Percentiles rank a stretch among this genome's conserved stretches.
phyloP scores from a whole-genome alignment of 1,139 yeast species.

The Debaryomycetaceae sp. region DNA sequence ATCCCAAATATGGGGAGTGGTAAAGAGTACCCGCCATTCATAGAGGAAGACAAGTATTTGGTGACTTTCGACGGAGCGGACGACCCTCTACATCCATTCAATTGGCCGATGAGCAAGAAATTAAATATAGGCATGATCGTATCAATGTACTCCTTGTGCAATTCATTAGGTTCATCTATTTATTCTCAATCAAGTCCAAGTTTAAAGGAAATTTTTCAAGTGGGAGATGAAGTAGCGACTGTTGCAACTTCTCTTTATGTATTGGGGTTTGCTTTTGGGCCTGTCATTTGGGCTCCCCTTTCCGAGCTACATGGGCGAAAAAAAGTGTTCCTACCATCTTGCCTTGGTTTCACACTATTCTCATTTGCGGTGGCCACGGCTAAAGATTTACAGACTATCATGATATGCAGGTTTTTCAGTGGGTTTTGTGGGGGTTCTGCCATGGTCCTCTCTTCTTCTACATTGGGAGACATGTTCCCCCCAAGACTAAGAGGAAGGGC shows the following conservation, averaged over 20 bases:
- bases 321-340: constrained; percentile 49
- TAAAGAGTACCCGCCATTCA: constrained; percentile 33
- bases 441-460: constrained; percentile 77
- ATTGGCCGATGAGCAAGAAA: constrained; percentile 49
- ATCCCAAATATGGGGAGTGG: constrained; percentile 38
- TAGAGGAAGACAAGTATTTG: constrained; percentile 34
- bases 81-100: constrained; percentile 62
- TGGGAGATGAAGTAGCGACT: constrained; percentile 54
- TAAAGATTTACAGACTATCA: constrained; percentile 65
- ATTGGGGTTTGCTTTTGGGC: constrained; percentile 80
- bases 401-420: constrained; percentile 71
- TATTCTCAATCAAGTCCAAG: constrained; percentile 50
- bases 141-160: constrained; percentile 26
- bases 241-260: constrained; percentile 72
- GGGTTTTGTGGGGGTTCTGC: constrained; percentile 81
- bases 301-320: constrained; percentile 75
- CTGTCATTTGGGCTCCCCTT: constrained; percentile 76
- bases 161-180: constrained; percentile 60
- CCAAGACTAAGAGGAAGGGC: constrained; percentile 65
- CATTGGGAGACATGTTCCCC: constrained; percentile 72
- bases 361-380: constrained; percentile 73
- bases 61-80: constrained; percentile 60
- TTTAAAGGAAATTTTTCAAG: constrained; percentile 42
- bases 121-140: constrained; percentile 36
- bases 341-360: constrained; percentile 56